Conservation (phyloP, 2,329 filamentous ascomycete genomes). For the Penicillium sp. region DNA sequence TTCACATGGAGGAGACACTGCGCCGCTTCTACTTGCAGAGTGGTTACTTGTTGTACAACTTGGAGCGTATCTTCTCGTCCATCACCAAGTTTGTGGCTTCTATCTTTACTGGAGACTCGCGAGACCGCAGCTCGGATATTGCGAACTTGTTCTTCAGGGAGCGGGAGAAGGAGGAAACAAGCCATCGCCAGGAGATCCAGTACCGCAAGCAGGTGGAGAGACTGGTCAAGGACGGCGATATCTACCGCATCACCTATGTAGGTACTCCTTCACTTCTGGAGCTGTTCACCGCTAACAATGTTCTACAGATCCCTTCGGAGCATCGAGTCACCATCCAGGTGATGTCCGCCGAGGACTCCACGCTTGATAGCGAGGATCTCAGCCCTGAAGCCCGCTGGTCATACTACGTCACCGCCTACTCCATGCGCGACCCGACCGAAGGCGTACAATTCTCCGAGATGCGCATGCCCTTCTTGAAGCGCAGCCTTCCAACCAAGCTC, state of each 20-base stretch:
- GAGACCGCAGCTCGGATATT: conserved; percentile 91
- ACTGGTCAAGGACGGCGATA: conserved; percentile 84
- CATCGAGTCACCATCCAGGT: conserved; percentile 71
- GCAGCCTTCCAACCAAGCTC: conserved; percentile 63
- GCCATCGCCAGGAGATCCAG: conserved; percentile 82
- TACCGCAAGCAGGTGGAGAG: conserved; percentile 90
- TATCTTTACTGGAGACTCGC: conserved; percentile 80
- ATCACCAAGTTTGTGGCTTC: conserved; percentile 74
- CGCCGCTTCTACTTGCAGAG: conserved; percentile 86
- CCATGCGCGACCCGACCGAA: conserved; percentile 82
- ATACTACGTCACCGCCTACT: conserved; percentile 91
- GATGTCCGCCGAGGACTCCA: conserved; percentile 78
- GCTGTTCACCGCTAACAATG: conserved; percentile 24
- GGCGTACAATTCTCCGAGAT: conserved; percentile 63
- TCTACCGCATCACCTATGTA: conserved; percentile 88
- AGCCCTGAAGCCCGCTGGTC: conserved; percentile 68
- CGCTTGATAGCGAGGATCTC: conserved; percentile 69
- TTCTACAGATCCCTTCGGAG: conserved; percentile 57
- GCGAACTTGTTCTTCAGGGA: conserved; percentile 80
- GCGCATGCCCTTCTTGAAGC: conserved; percentile 64
- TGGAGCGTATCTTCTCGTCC: conserved; percentile 80
- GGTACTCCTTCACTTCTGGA: conserved; percentile 43
- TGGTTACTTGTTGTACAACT: conserved; percentile 89
- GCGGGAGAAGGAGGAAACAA: conserved; percentile 76
- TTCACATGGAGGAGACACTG: conserved; percentile 80